Evolutionary conservation across 2,329 filamentous ascomycete species (phyloP), one percentile per base, ranked within the genome.

Genomic region (Colletotrichum lupini): DNA sequence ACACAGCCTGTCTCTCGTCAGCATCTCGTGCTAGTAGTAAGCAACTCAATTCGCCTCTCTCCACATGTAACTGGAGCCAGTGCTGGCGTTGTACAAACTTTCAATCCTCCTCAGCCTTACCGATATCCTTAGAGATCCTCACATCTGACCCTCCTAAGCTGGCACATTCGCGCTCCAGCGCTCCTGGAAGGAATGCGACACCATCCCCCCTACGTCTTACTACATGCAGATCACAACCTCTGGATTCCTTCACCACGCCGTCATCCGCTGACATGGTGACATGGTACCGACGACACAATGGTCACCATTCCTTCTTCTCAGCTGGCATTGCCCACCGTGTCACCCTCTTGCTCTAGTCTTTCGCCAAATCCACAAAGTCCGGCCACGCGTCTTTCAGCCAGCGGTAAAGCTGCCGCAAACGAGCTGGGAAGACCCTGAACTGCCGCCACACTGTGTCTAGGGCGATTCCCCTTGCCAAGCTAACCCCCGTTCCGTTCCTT

Each of bases 101-200:
- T 30, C 42, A n/a, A 49, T 9, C 19, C 32, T 46, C 30, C 28
- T 63, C 60, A 63, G 60, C 60, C 60, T 63, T 63, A 32, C 26
- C n/a, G 58, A 11, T 42, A 24, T 14, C 58, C 37, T 42, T 12
- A 37, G n/a, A 12, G 6, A 61, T 30, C 35, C 35, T 61, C 35
- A 35, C 58, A 24, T 61, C 58, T 46, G 24, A 46, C 35, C 16
- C 14, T 2, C 14, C 6, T 16, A 16, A 12, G 16, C 58, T 22
- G 42, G 26, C 60, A 52, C 26, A 6, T 22, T 28, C 37, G n/a
- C 42, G 35, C 26, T 52, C 14, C 11, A 9, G 28, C 7, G 22
- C 35, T 60, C 9, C 58, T 12, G 22, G 58, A 9, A 49, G 35
- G 26, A 24, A 24, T 32, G 26, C 8, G 11, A 30, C 1, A 26